Evolutionary conservation across 2,329 filamentous ascomycete species (phyloP).

Genomic region (Aspergillus sp.): DNA sequence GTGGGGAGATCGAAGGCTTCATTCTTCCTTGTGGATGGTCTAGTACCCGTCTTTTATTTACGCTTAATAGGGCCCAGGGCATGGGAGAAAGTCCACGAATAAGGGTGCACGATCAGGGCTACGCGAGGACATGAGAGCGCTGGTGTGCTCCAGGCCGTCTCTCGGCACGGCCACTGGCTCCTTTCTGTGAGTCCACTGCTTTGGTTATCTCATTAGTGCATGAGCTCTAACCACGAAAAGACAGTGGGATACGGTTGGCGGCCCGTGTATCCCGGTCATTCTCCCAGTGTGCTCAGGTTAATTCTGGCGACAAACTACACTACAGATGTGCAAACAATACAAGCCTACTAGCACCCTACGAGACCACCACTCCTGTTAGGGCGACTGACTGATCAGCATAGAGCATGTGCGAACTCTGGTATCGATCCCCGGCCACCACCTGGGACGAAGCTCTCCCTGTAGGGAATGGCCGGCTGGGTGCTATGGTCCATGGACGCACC

Average conservation of each 20-base stretch:
- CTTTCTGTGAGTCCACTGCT: no score
- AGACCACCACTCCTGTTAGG: background rate
- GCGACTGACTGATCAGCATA: background rate
- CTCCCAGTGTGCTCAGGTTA: background rate
- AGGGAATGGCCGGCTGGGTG: slow-evolving; percentile 50
- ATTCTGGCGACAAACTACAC: no score
- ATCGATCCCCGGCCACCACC: slow-evolving; percentile 22
- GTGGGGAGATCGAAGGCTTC: no score
- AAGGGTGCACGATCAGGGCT: background rate
- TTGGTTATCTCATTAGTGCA: background rate
- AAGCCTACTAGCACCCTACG: background rate
- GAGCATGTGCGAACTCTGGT: slow-evolving; percentile 30
- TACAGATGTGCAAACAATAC: background rate
- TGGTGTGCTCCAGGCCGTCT: no score
- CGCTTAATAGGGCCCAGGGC: background rate
- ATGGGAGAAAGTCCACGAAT: background rate
- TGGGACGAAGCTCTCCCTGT: slow-evolving; percentile 48
- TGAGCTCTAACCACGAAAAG: background rate
- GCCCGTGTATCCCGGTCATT: slow-evolving; percentile 1
- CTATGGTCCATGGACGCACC: slow-evolving; percentile 48
- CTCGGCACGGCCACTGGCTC: no score
- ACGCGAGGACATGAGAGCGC: no score
- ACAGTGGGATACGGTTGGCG: background rate
- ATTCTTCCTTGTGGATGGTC: background rate
- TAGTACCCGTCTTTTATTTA: background rate